A percentile compares a stretch with the other conserved stretches of the same genome.
Conservation (phyloP, 768 basidiomycete genomes). For the Xanthoconium stramineum region DNA sequence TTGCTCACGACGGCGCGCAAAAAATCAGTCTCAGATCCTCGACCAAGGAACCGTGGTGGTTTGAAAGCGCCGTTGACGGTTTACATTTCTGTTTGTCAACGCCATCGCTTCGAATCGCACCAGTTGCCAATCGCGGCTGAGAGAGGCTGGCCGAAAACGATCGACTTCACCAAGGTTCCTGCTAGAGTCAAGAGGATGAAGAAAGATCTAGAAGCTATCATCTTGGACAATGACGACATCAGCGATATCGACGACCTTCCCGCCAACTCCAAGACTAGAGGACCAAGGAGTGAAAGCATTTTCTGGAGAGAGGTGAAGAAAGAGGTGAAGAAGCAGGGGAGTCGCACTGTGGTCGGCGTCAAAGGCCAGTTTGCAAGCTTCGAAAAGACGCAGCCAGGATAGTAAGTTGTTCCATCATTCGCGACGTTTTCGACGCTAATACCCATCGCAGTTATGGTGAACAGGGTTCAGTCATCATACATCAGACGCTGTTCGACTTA, state of each 20-base stretch:
- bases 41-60: slow-evolving; percentile 67
- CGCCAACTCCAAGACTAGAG: neutral
- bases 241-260: slow-evolving; percentile 20
- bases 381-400: slow-evolving; percentile 83
- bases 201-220: slow-evolving; percentile 44
- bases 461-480: slow-evolving; percentile 76
- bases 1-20: slow-evolving; percentile 50
- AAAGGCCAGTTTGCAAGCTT: slow-evolving; percentile 77
- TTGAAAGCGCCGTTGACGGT: slow-evolving; percentile 46
- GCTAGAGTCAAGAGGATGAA: slow-evolving; percentile 53
- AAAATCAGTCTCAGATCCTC: slow-evolving; percentile 58
- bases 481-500: slow-evolving; percentile 69
- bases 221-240: slow-evolving; percentile 41
- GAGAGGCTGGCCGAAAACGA: slow-evolving; percentile 74
- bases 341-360: slow-evolving; percentile 62
- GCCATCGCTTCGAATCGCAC: slow-evolving; percentile 74
- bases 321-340: slow-evolving; percentile 63
- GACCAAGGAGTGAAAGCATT: slow-evolving; percentile 42
- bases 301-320: slow-evolving; percentile 70
- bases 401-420: slow-evolving; percentile 51
- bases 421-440: neutral
- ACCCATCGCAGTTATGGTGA: slow-evolving; percentile 69
- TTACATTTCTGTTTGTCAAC: slow-evolving; percentile 69
- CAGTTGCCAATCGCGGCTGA: slow-evolving; percentile 67
- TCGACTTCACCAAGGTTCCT: slow-evolving; percentile 59